These are phyloP conservation scores for Blastomyces gilchristii DNA, from an alignment of 2,329 filamentous ascomycete species.

Conservation along the genomic window DNA sequence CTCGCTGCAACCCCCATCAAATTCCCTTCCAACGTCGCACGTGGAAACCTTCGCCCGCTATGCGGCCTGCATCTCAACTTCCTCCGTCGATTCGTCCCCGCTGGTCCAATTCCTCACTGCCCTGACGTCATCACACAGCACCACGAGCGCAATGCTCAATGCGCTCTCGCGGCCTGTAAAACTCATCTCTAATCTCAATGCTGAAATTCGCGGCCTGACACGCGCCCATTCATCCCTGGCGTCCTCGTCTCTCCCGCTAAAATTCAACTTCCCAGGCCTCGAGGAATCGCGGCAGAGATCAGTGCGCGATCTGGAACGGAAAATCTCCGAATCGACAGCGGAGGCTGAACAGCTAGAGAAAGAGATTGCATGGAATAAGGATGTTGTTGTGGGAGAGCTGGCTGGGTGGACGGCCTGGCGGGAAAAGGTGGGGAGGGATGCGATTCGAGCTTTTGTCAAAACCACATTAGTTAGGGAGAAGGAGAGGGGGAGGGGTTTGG, in stretches of 20 bases:
- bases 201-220: conserved; percentile 64
- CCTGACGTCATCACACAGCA: conserved; percentile 70
- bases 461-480: conserved; percentile 72
- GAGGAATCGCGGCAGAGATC: conserved; percentile 79
- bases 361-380: conserved; percentile 84
- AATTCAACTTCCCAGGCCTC: conserved; percentile 44
- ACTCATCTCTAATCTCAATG: conserved; percentile 66
- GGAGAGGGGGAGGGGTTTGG: conserved; percentile 68
- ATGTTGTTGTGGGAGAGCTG: conserved; percentile 81
- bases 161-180: conserved; percentile 69
- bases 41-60: conserved; percentile 63
- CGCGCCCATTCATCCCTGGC: conserved; percentile 65
- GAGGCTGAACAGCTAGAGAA: conserved; percentile 66
- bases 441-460: conserved; percentile 64
- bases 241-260: conserved; percentile 43
- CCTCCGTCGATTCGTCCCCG: conserved; percentile 59
- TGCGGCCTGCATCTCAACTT: conserved; percentile 51
- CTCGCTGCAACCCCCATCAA: conserved; percentile 39
- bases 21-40: conserved; percentile 60
- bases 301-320: conserved; percentile 74
- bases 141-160: conserved; percentile 68
- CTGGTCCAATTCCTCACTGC: conserved; percentile 62
- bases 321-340: conserved; percentile 56
- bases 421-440: conserved; percentile 62
- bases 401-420: conserved; percentile 91